Evolutionary conservation across 2,329 filamentous ascomycete species (phyloP).

Genomic region (Raffaelea deltoideospora): DNA sequence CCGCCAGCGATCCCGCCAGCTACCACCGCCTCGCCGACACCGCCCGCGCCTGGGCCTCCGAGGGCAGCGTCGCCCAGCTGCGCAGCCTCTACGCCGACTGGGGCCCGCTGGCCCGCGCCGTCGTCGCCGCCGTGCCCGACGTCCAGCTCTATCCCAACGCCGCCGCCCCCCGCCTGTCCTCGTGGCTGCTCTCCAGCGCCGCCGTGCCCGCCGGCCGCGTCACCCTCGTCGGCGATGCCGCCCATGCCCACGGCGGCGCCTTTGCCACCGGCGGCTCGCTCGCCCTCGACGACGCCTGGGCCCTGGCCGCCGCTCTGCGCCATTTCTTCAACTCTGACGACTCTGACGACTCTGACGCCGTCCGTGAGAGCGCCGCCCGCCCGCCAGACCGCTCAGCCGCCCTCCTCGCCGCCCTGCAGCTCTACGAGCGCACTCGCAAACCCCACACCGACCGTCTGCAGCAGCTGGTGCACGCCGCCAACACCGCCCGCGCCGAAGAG

Average conservation of each 20-base stretch:
- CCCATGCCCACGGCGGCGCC: conserved; percentile 25
- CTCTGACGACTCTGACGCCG: too few relatives aligned
- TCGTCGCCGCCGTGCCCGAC: conserved; percentile 24
- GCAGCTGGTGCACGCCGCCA: conserved; percentile 17
- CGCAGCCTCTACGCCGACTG: conserved; percentile 24
- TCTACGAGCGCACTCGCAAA: conserved; percentile 28
- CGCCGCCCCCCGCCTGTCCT: conserved; percentile 21
- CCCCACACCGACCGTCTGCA: conserved; percentile 23
- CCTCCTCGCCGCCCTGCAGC: conserved; percentile 12
- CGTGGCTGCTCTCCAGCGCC: too few relatives aligned
- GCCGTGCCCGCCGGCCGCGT: conserved; percentile 20
- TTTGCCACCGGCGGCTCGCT: conserved; percentile 24
- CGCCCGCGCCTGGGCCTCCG: conserved; percentile 28
- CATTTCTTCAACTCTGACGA: conserved; percentile 16
- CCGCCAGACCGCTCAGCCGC: conserved; percentile 10
- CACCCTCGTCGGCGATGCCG: conserved; percentile 23
- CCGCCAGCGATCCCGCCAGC: conserved; percentile 14
- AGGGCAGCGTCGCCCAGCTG: conserved; percentile 20
- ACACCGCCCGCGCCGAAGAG: conserved; percentile 13
- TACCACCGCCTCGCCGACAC: too few relatives aligned
- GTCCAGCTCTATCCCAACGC: conserved; percentile 26
- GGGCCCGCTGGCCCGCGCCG: conserved; percentile 23
- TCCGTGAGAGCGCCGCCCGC: conserved; percentile 2
- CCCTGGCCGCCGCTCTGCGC: conserved; percentile 22
- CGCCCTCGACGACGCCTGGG: conserved; percentile 25